phyloP scores from a whole-genome alignment of 2,329 filamentous ascomycete species.

The Arachnomyces sp. region DNA sequence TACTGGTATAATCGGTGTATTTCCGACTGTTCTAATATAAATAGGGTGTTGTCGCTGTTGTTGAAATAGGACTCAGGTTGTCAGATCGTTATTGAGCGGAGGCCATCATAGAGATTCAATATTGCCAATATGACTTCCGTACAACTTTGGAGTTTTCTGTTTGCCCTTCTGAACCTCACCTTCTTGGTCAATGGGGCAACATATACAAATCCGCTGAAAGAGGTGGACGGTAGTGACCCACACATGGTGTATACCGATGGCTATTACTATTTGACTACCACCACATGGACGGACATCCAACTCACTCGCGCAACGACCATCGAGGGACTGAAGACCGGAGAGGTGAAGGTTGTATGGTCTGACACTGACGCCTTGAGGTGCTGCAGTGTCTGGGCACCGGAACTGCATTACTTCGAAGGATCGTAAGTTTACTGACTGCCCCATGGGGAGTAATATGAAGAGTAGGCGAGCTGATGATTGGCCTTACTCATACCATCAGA shows the following conservation, averaged over 20 bases:
- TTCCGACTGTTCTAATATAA: too few relatives aligned
- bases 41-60: too few relatives aligned
- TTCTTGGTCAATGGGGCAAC: conserved; percentile 7
- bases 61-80: too few relatives aligned
- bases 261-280: conserved; percentile 51
- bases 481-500: conserved; percentile 10
- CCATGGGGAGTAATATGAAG: background rate
- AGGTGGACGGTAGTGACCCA: conserved; percentile 45
- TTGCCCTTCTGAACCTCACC: too few relatives aligned
- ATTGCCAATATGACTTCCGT: too few relatives aligned
- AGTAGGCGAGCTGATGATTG: background rate
- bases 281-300: conserved; percentile 48
- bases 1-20: too few relatives aligned
- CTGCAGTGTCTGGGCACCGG: conserved; percentile 53
- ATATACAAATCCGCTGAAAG: conserved; percentile 47
- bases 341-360: conserved; percentile 44
- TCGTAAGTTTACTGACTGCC: conserved; percentile 13
- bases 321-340: conserved; percentile 46
- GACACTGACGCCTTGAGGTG: conserved; percentile 40
- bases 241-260: conserved; percentile 45
- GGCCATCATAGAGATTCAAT: too few relatives aligned
- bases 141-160: too few relatives aligned
- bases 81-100: too few relatives aligned
- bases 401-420: conserved; percentile 44
- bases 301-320: conserved; percentile 48